A percentile compares a stretch with the other conserved stretches of the same genome.
phyloP scores from a whole-genome alignment of 2,329 filamentous ascomycete genomes.

The Teratosphaeria epicoccoides region DNA sequence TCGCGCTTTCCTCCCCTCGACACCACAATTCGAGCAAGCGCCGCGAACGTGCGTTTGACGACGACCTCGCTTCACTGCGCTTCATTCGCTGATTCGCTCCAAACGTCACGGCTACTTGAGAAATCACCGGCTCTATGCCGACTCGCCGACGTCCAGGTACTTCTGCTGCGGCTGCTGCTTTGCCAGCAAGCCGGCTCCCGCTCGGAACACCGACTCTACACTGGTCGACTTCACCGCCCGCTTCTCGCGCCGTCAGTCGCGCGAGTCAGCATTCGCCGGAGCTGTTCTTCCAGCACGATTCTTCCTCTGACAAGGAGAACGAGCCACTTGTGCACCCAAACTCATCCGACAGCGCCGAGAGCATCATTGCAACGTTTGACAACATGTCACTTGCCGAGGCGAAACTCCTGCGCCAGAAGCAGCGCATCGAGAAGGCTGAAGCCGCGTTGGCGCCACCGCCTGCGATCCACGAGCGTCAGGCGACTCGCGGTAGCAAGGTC shows the following conservation, averaged over 20 bases:
- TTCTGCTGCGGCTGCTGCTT: conserved; percentile 7
- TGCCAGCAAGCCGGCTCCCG: conserved; percentile 18
- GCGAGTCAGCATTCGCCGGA: conserved; percentile 1
- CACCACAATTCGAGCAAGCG: no score
- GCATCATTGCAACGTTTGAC: neutral
- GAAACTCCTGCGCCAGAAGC: conserved; percentile 24
- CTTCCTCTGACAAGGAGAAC: neutral
- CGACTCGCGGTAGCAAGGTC: conserved; percentile 11
- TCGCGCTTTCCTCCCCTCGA: no score
- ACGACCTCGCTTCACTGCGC: neutral
- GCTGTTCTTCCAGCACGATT: neutral
- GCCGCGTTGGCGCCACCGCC: conserved; percentile 15
- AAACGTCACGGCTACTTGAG: neutral
- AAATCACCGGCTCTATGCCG: conserved; percentile 4
- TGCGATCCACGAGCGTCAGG: conserved; percentile 8
- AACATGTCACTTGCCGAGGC: conserved; percentile 17
- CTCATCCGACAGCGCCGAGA: conserved; percentile 2
- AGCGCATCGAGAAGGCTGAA: conserved; percentile 23
- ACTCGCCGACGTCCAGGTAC: conserved; percentile 3
- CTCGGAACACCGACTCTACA: conserved; percentile 16
- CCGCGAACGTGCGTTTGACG: no score
- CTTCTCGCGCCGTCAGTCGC: conserved; percentile 5
- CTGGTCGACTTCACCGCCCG: conserved; percentile 3
- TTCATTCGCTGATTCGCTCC: neutral
- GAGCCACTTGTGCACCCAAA: conserved; percentile 6